Conservation (phyloP, 2,329 filamentous ascomycete genomes). For the Arachnopeziza araneosa region DNA sequence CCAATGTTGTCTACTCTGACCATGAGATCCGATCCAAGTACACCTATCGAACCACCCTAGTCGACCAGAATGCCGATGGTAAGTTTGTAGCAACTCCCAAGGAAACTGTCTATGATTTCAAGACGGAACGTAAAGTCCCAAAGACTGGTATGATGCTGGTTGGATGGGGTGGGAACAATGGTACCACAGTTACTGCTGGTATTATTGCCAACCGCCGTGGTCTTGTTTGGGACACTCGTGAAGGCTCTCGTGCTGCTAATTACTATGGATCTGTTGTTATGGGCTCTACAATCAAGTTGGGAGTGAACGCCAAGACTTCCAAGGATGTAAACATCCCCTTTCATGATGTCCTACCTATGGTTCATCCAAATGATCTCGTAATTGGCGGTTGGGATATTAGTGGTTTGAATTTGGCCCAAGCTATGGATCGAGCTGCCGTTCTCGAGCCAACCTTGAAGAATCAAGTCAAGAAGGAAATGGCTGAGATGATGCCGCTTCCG, state of each 20-base stretch:
- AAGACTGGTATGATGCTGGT: slow-evolving; percentile 97
- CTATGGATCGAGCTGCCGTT: slow-evolving; percentile 94
- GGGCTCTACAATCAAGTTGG: slow-evolving; percentile 95
- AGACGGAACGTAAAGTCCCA: slow-evolving; percentile 87
- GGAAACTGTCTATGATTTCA: slow-evolving; percentile 93
- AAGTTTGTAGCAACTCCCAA: slow-evolving; percentile 79
- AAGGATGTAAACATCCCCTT: slow-evolving; percentile 96
- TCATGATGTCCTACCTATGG: slow-evolving; percentile 90
- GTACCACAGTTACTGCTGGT: slow-evolving; percentile 91
- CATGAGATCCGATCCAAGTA: slow-evolving; percentile 88
- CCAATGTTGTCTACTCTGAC: slow-evolving; percentile 88
- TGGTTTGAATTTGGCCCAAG: slow-evolving; percentile 76
- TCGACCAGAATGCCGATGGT: slow-evolving; percentile 63
- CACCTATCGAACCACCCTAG: slow-evolving; percentile 88
- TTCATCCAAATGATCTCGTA: slow-evolving; percentile 91
- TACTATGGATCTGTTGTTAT: slow-evolving; percentile 98
- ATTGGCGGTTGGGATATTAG: slow-evolving; percentile 98
- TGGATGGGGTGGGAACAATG: slow-evolving; percentile 97
- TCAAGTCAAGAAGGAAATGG: slow-evolving; percentile 89
- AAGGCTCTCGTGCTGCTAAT: slow-evolving; percentile 79
- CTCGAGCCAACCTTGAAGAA: slow-evolving; percentile 92
- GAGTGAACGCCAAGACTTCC: slow-evolving; percentile 74
- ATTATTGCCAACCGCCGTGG: slow-evolving; percentile 91
- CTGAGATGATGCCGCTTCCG: slow-evolving; percentile 78
- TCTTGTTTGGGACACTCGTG: slow-evolving; percentile 88